Percentiles rank a stretch among this genome's conserved stretches.
Conservation (phyloP, 768 basidiomycete species). For the Boletus rubroflammeus region DNA sequence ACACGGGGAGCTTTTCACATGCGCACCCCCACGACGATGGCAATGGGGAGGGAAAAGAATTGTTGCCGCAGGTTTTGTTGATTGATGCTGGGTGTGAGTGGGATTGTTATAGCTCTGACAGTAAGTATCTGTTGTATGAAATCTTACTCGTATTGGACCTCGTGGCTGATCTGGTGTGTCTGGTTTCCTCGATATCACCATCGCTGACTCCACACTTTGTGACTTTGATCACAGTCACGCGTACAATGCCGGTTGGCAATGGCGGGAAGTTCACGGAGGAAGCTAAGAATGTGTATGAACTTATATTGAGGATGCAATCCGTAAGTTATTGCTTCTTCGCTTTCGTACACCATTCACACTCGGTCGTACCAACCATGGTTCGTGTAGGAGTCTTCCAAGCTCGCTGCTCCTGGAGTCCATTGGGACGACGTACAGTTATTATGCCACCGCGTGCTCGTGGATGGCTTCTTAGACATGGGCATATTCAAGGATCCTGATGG, state of each 20-base stretch:
- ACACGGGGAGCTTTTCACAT: conserved; percentile 46
- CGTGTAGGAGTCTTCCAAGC: conserved; percentile 63
- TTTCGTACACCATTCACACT: neutral
- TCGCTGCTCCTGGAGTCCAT: conserved; percentile 72
- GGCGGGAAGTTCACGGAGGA: conserved; percentile 84
- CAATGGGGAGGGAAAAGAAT: conserved; percentile 26
- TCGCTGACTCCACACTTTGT: conserved; percentile 2
- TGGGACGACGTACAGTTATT: conserved; percentile 88
- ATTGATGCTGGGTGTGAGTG: conserved; percentile 97
- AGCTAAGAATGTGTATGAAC: conserved; percentile 76
- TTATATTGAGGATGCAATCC: conserved; percentile 89
- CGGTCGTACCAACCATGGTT: neutral
- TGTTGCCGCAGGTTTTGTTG: conserved; percentile 71
- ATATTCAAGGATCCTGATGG: conserved; percentile 74
- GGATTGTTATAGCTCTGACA: conserved; percentile 62
- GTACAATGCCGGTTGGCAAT: conserved; percentile 92
- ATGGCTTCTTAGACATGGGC: conserved; percentile 77
- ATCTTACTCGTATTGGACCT: neutral
- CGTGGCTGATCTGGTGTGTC: neutral
- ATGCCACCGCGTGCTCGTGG: conserved; percentile 79
- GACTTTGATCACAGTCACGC: conserved; percentile 56
- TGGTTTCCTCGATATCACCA: neutral
- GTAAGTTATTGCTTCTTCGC: conserved; percentile 33
- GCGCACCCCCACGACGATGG: conserved; percentile 22
- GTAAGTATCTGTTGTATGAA: conserved; percentile 30